A percentile compares a stretch with the other conserved stretches of the same genome.
Conservation (phyloP, 345 rosid genomes). For the Sonneratia alba region DNA sequence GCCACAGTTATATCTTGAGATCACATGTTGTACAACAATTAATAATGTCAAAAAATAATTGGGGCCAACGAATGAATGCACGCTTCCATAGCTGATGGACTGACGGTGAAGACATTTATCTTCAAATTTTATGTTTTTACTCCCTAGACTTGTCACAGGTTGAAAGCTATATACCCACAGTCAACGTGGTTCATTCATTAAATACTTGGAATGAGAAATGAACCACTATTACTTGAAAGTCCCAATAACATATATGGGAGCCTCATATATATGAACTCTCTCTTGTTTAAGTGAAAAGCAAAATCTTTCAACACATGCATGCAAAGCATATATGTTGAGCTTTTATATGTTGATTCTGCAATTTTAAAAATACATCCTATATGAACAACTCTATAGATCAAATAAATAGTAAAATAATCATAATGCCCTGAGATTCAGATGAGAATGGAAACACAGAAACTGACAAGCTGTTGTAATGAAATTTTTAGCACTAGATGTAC, state of each 20-base stretch:
- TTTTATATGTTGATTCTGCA: neutral
- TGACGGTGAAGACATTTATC: neutral
- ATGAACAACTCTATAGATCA: neutral
- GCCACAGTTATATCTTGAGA: neutral
- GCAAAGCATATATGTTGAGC: neutral
- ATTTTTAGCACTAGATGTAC: neutral
- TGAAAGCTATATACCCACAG: neutral
- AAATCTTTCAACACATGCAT: neutral
- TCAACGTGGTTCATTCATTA: neutral
- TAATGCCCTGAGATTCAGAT: neutral
- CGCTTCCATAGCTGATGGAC: neutral
- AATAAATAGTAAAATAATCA: neutral
- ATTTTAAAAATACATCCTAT: neutral
- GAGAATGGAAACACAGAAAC: neutral
- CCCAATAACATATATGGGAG: neutral
- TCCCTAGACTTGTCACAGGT: neutral
- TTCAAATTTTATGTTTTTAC: neutral
- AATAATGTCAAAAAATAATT: neutral
- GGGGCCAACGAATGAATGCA: neutral
- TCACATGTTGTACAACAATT: neutral
- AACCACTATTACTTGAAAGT: neutral
- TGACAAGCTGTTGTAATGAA: neutral
- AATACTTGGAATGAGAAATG: neutral
- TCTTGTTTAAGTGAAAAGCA: neutral
- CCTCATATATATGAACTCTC: neutral